phyloP scores from a whole-genome alignment of 2,329 filamentous ascomycete genomes.

The Helotiales sp. region DNA sequence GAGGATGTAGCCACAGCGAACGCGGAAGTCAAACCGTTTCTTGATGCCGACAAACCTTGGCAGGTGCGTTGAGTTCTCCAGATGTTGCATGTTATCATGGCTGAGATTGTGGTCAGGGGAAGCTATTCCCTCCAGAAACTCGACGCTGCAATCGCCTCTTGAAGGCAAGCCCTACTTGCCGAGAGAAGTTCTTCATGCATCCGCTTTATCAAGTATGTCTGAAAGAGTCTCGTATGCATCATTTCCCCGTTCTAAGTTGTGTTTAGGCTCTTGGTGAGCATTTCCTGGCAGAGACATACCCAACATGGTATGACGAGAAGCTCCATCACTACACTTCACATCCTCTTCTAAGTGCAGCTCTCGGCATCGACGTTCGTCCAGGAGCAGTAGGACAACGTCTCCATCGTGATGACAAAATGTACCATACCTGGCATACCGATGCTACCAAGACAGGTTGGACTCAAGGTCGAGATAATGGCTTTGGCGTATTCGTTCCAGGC shows the following conservation, averaged over 20 bases:
- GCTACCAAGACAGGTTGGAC: constrained; percentile 15
- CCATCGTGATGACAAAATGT: constrained; percentile 21
- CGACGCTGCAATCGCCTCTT: constrained; percentile 28
- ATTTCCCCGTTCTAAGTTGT: background rate
- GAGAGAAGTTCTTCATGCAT: constrained; percentile 22
- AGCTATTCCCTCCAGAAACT: constrained; percentile 25
- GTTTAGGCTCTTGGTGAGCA: constrained; percentile 11
- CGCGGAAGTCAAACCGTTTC: constrained; percentile 16
- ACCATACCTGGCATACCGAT: constrained; percentile 18
- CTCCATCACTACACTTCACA: constrained; percentile 15
- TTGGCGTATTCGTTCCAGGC: constrained; percentile 19
- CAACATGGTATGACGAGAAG: constrained; percentile 20
- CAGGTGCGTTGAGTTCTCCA: constrained; percentile 3
- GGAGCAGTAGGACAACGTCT: constrained; percentile 15
- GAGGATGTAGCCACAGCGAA: constrained; percentile 11
- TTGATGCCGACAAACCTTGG: constrained; percentile 20
- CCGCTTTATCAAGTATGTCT: constrained; percentile 22
- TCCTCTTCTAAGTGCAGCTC: constrained; percentile 13
- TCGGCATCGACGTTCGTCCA: constrained; percentile 20
- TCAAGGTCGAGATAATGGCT: constrained; percentile 13
- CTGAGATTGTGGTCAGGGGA: constrained; percentile 9
- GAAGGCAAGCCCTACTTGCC: constrained; percentile 19
- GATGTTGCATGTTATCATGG: background rate
- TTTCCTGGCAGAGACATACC: constrained; percentile 18
- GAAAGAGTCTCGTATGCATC: background rate